A percentile compares a stretch with the other conserved stretches of the same genome.
phyloP scores from a whole-genome alignment of 164 flowering plant species.

The Protea cynaroides region DNA sequence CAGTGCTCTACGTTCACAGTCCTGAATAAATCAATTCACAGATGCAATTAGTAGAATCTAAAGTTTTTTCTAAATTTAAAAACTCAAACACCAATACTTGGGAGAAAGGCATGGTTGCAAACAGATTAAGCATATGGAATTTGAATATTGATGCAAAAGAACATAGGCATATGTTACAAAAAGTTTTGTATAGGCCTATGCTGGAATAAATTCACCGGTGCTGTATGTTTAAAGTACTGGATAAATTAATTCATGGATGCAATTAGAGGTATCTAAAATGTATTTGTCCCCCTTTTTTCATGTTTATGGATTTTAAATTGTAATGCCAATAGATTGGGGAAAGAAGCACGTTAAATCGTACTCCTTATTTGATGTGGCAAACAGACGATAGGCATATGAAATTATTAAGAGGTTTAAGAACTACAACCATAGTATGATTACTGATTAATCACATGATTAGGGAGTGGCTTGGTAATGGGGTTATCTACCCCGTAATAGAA shows the following conservation, averaged over 20 bases:
- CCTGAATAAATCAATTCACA: slow-evolving; percentile 38
- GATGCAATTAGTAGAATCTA: not conserved
- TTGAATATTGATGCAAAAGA: no score
- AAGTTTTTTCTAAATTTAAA: no score
- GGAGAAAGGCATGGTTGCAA: no score
- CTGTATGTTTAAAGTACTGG: slow-evolving; percentile 93
- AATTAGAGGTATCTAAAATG: not conserved
- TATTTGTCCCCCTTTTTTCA: not conserved
- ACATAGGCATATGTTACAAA: no score
- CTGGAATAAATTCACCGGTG: slow-evolving; percentile 65
- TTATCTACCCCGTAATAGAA: no score
- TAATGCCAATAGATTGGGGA: not conserved
- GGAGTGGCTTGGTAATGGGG: no score
- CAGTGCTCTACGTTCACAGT: slow-evolving; percentile 87
- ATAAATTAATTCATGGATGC: slow-evolving; percentile 1
- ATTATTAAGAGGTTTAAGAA: no score
- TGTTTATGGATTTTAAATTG: not conserved
- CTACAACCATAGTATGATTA: no score
- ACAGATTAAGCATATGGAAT: no score
- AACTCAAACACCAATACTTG: no score
- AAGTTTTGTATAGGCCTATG: slow-evolving; percentile 29
- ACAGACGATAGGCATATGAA: not conserved
- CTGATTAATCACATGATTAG: no score
- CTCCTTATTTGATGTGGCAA: not conserved
- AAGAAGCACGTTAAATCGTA: not conserved